Base-by-base conservation (phyloP, 2,329 filamentous ascomycete species). In the Ascocoryne sarcoides region DNA sequence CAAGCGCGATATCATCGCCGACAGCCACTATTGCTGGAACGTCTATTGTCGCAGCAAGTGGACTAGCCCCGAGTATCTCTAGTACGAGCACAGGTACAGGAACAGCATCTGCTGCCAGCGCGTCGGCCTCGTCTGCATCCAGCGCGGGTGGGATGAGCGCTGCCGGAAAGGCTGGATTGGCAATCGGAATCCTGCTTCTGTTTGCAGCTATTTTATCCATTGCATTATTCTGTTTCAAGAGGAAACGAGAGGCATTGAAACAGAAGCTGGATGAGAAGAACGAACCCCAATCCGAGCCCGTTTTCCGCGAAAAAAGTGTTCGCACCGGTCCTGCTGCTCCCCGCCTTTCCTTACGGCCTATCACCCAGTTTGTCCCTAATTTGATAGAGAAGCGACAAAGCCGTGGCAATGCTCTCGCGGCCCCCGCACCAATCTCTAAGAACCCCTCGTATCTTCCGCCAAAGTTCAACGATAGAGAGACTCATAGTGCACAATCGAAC, bases 311-410 rank as follows among this genome's bases (percentile, higher is more conserved):
- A 18, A 20, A 18, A 18, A 35, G 32, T 39, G 43, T 49, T 17
- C 51, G 50, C 14, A 48, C 53, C 46, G 35, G 49, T 47, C 67
- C 70, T 20, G 73, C 67, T 23, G 80, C 88, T 32, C 87, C 88
- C n/a, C 82, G 82, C 47, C 72, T 95, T 46, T 93, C 86, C 57
- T 49, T 95, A 39, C 82, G 87, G 36, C 88, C 88, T 2, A 75
- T 92, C 36, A 90, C 86, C 30, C 79, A 92, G 55, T 89, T 95
- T 63, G 71, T 85, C 29, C 84, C 86, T 4, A 79, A 76, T 55
- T 72, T 84, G 45, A 42, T 65, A 5, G 71, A 75, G 40, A 69
- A 70, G 56, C 65, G 68, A 37, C 57, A 61, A 26, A 76, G 69
- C 63, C 71, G 68, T 44, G 67, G 65, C 21, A 65, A 66, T 44